phyloP scores from a whole-genome alignment of 106 monocot genomes.

The Dactylorhiza incarnata region DNA sequence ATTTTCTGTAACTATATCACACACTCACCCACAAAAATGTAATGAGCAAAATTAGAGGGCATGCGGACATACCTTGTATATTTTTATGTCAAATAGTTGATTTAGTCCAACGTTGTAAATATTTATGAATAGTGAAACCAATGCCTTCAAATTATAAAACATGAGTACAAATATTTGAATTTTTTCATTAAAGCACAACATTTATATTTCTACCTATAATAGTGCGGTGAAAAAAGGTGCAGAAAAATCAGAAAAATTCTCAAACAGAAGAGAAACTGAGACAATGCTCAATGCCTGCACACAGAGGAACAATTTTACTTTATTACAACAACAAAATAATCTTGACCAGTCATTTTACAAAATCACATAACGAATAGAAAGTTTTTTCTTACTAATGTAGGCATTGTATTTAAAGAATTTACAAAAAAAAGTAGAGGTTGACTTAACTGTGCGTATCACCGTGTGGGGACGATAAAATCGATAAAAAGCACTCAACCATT shows the following conservation, averaged over 20 bases:
- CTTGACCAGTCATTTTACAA: neutral
- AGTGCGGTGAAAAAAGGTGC: slow-evolving; percentile 69
- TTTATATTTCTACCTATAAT: slow-evolving; percentile 49
- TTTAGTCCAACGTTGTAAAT: slow-evolving; percentile 97
- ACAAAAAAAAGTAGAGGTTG: slow-evolving; percentile 27
- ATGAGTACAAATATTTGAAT: neutral
- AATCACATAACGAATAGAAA: neutral
- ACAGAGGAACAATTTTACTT: slow-evolving; percentile 9
- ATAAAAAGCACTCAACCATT: slow-evolving; percentile 62
- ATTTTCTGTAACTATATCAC: neutral
- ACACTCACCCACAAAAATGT: neutral
- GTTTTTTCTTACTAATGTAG: neutral
- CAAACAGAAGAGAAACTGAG: slow-evolving; percentile 84
- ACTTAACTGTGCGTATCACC: slow-evolving; percentile 97
- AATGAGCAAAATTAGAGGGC: neutral
- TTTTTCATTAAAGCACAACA: neutral
- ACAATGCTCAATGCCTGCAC: slow-evolving; percentile 76
- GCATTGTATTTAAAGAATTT: neutral
- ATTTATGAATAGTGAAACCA: slow-evolving; percentile 93
- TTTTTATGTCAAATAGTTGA: slow-evolving; percentile 91
- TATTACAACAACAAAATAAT: neutral
- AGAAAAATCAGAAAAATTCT: slow-evolving; percentile 73
- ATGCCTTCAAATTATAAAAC: slow-evolving; percentile 38
- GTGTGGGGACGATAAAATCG: slow-evolving; percentile 88
- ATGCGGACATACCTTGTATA: slow-evolving; percentile 71